phyloP scores from a whole-genome alignment of 257 asterid genomes.

The Rauvolfia tetraphylla region DNA sequence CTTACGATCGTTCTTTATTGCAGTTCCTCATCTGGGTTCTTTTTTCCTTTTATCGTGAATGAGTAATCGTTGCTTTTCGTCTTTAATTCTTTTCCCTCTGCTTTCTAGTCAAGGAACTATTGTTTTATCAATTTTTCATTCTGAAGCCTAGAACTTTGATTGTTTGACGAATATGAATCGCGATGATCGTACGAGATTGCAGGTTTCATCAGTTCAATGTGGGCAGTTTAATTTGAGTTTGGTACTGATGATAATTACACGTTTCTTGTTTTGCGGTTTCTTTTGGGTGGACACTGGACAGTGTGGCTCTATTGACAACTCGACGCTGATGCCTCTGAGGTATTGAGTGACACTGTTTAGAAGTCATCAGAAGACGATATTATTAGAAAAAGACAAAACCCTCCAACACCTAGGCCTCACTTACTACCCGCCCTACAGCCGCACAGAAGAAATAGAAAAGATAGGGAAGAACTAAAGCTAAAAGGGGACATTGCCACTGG shows the following conservation, averaged over 20 bases:
- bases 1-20: background rate
- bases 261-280: background rate
- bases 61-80: background rate
- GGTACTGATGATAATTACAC: slow-evolving; percentile 9
- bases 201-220: slow-evolving; percentile 2
- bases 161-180: background rate
- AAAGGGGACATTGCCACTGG: background rate
- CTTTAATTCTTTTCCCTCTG: background rate
- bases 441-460: background rate
- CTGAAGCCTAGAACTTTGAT: background rate
- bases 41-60: background rate
- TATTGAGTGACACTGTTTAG: background rate
- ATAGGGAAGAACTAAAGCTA: background rate
- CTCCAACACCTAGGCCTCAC: no score
- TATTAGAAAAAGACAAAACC: slow-evolving; percentile 5
- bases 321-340: slow-evolving; percentile 24
- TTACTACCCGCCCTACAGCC: background rate
- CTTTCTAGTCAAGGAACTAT: background rate
- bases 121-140: background rate
- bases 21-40: background rate
- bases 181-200: slow-evolving; percentile 4
- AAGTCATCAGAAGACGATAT: background rate
- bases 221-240: slow-evolving; percentile 12
- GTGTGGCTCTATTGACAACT: slow-evolving; percentile 21
- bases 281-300: slow-evolving; percentile 1